A percentile compares a stretch with the other conserved stretches of the same genome.
Conservation (phyloP, 352 stramenopile species). For the Globisporangium solare region DNA sequence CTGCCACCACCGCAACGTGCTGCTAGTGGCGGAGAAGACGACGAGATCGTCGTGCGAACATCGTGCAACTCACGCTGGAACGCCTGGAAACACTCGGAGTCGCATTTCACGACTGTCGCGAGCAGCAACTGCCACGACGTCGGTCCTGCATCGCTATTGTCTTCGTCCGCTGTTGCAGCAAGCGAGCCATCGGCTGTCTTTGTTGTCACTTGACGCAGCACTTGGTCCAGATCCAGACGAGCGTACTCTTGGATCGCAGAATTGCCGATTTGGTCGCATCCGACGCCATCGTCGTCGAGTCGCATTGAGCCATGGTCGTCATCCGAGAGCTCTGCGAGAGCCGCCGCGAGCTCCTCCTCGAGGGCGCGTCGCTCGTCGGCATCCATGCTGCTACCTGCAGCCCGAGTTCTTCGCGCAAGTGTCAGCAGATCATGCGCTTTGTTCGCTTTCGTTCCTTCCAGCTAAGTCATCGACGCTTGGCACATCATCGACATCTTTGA, state of each 20-base stretch:
- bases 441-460: too few relatives aligned
- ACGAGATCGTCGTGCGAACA: constrained; percentile 20
- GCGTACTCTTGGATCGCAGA: constrained; percentile 18
- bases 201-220: constrained; percentile 12
- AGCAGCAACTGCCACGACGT: constrained; percentile 31
- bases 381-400: constrained; percentile 14
- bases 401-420: not conserved
- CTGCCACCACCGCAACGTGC: too few relatives aligned
- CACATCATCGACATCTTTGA: too few relatives aligned
- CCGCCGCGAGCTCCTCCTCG: constrained; percentile 35
- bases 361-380: constrained; percentile 39
- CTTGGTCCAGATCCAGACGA: constrained; percentile 27
- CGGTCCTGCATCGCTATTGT: not conserved
- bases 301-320: constrained; percentile 2
- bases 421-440: too few relatives aligned
- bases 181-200: too few relatives aligned
- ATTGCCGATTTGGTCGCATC: not conserved
- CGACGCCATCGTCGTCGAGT: not conserved
- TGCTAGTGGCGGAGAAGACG: not conserved
- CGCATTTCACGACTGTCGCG: constrained; percentile 28
- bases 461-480: too few relatives aligned
- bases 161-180: not conserved
- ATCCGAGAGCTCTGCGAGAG: constrained; percentile 24
- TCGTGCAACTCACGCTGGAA: constrained; percentile 24
- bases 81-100: constrained; percentile 37